phyloP scores from a whole-genome alignment of 73 alveolate species.

The Paramecium bursaria region DNA sequence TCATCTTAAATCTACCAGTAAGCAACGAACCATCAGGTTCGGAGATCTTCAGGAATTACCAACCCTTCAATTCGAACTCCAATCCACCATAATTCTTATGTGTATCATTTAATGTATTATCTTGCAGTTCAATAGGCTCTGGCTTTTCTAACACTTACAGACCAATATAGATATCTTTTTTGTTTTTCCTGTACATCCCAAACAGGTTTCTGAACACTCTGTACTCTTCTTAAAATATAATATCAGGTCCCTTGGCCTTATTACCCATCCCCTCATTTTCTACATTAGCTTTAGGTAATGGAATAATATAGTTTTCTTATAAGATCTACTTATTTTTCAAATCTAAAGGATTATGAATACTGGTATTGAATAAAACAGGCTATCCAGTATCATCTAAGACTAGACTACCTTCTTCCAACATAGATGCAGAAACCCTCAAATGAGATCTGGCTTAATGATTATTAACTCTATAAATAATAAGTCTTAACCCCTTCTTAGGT shows the following conservation, averaged over 20 bases:
- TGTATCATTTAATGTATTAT: not conserved
- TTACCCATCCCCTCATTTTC: conserved; percentile 65
- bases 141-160: conserved; percentile 64
- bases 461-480: conserved; percentile 72
- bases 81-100: conserved; percentile 21
- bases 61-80: conserved; percentile 43
- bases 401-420: conserved; percentile 76
- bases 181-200: conserved; percentile 36
- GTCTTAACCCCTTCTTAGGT: conserved; percentile 71
- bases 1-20: conserved; percentile 55
- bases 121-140: conserved; percentile 50
- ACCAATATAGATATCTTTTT: conserved; percentile 67
- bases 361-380: conserved; percentile 63
- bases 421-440: conserved; percentile 74
- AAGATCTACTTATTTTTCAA: conserved; percentile 37
- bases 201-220: conserved; percentile 59
- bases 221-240: conserved; percentile 59
- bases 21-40: conserved; percentile 41
- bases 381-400: conserved; percentile 72
- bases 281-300: conserved; percentile 27
- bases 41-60: conserved; percentile 38
- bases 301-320: conserved; percentile 12
- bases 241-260: conserved; percentile 41
- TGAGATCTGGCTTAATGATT: conserved; percentile 71
- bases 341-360: conserved; percentile 67